Percentiles rank a stretch among this genome's conserved stretches.
phyloP scores from a whole-genome alignment of 2,329 filamentous ascomycete genomes.

The Anisogramma anomala region DNA sequence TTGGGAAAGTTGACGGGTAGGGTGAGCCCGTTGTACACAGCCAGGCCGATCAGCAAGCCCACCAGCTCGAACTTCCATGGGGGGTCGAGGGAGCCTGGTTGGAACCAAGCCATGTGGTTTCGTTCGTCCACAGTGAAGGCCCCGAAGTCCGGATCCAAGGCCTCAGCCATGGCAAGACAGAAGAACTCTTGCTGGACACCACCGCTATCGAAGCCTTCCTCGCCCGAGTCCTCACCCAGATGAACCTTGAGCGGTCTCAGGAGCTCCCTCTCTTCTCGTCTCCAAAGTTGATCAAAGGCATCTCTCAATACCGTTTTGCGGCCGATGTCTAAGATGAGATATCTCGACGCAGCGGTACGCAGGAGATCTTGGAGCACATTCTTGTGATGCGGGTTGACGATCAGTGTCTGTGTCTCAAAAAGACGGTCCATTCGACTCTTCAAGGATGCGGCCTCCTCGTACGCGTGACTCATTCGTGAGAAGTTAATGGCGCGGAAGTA shows the following conservation, averaged over 20 bases:
- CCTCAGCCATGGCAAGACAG: constrained; percentile 67
- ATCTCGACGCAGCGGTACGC: constrained; percentile 56
- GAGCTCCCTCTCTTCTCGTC: constrained; percentile 69
- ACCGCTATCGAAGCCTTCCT: constrained; percentile 85
- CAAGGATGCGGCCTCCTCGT: constrained; percentile 54
- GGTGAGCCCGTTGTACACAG: constrained; percentile 86
- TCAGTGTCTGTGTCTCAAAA: constrained; percentile 41
- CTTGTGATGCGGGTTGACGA: constrained; percentile 46
- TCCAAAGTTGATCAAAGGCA: constrained; percentile 81
- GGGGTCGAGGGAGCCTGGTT: constrained; percentile 68
- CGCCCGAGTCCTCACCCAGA: constrained; percentile 68
- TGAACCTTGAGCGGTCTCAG: constrained; percentile 79
- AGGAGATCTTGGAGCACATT: constrained; percentile 51
- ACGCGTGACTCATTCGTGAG: constrained; percentile 69
- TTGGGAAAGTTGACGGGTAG: constrained; percentile 81
- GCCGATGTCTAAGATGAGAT: constrained; percentile 58
- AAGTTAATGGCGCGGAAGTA: constrained; percentile 88
- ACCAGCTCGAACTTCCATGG: constrained; percentile 85
- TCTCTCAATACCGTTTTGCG: constrained; percentile 58
- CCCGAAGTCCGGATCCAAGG: constrained; percentile 65
- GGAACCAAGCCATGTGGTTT: constrained; percentile 79
- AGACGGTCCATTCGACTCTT: constrained; percentile 45
- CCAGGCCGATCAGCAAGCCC: constrained; percentile 77
- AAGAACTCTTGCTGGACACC: constrained; percentile 98
- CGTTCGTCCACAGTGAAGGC: constrained; percentile 68